Base-by-base conservation (phyloP, 78 protist genomes). In the Pelomyxa schiedti region DNA sequence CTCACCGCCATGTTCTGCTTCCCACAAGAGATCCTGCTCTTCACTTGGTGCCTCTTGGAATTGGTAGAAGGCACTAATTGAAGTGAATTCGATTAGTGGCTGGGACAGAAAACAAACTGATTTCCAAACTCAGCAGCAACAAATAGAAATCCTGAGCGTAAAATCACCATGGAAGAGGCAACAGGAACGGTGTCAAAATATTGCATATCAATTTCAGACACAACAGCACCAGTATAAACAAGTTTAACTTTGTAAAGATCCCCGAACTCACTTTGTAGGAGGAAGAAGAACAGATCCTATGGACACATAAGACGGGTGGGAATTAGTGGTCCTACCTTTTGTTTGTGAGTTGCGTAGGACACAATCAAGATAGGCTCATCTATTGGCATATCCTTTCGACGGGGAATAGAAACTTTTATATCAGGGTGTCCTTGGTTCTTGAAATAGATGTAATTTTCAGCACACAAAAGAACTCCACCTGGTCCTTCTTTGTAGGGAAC, bases 231-330 rank as follows among this genome's bases (percentile, higher is more conserved):
- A 29, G 63, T 75, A 72, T 63, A 40, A 6, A 40, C 80, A 24
- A 96, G 76, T 7, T 87, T 78, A 24, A 95, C 66, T 65, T 86
- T 89, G 88, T 81, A 92, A 70, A 95, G 67, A 68, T 96, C 98
- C 41, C 99, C 99, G n/a, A 28, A 3, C 72, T 96, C 98, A 1
- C 83, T 74, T 78, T 97, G 99, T 29, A 92, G 29, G 29, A 97
- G 78, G 69, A 95, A 72, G 92, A 95, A 93, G 69, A 94, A 92
- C 74, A 81, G 65, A 24, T 69, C 72, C 47, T 71, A 66, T 66
- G 36, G 76, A 77, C 36, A 77, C 83, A 73, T 90, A 86, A 67
- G 76, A 39, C 6, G 85, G 24, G 37, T 47, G 40, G 1, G 93
- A 77, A 24, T 3, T 4, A 38, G 7, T 36, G 7, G 69, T 65